phyloP scores from a whole-genome alignment of 176 grass and related monocot genomes.

The Paspalum notatum region DNA sequence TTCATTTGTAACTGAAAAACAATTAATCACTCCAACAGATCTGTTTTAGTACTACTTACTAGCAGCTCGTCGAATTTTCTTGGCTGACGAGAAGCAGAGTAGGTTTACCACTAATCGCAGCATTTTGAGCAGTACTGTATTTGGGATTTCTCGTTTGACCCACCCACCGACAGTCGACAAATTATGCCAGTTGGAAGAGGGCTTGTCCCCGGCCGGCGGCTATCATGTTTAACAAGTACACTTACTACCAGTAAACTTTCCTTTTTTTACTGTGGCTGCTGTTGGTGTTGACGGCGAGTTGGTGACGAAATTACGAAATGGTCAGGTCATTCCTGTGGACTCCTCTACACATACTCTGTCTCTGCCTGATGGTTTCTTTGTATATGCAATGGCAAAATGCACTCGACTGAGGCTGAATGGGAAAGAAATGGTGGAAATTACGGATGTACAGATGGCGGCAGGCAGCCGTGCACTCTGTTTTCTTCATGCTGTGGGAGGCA shows the following conservation, averaged over 20 bases:
- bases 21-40: background rate
- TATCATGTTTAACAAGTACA: background rate
- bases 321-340: background rate
- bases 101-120: background rate
- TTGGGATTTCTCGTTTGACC: slow-evolving; percentile 8
- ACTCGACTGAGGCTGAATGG: background rate
- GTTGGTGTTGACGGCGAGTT: background rate
- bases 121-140: background rate
- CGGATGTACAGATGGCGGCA: background rate
- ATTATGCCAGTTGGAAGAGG: background rate
- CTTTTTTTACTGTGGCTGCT: background rate
- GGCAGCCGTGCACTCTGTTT: background rate
- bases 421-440: background rate
- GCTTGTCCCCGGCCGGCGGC: background rate
- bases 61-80: too few relatives aligned
- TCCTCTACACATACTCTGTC: background rate
- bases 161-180: slow-evolving; percentile 5
- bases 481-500: background rate
- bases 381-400: background rate
- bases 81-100: background rate
- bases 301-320: background rate
- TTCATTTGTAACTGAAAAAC: background rate
- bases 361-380: too few relatives aligned
- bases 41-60: too few relatives aligned
- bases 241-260: too few relatives aligned